These are phyloP conservation scores for Exophiala lecanii-corni DNA, from an alignment of 2,329 filamentous ascomycete species.

Conservation along the genomic window DNA sequence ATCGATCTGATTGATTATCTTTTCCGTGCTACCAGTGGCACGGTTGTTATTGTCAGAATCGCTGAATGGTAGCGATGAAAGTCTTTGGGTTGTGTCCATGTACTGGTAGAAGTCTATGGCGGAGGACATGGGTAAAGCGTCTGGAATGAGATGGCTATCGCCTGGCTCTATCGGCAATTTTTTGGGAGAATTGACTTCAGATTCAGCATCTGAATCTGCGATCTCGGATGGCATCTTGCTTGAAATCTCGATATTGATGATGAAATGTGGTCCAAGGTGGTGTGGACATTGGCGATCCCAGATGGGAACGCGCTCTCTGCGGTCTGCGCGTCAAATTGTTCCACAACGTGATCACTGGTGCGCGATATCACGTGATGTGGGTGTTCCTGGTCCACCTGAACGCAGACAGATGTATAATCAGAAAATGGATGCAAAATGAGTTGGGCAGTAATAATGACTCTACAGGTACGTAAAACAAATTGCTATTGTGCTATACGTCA, in stretches of 20 bases:
- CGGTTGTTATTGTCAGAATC: not conserved
- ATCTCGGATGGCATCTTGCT: constrained; percentile 24
- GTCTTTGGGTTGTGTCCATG: constrained; percentile 10
- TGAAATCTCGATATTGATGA: no score
- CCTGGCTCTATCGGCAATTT: constrained; percentile 1
- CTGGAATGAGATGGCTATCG: not conserved
- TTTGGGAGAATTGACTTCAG: constrained; percentile 16
- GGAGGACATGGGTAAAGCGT: constrained; percentile 9
- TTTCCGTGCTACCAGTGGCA: constrained; percentile 2
- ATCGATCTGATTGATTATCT: not conserved
- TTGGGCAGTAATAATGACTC: no score
- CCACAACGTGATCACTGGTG: not conserved
- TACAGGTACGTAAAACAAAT: no score
- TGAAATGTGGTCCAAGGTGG: no score
- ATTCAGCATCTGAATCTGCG: constrained; percentile 26
- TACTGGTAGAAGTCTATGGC: constrained; percentile 21
- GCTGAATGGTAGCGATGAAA: not conserved
- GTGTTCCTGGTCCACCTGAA: no score
- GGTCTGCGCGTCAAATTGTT: no score
- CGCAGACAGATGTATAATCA: no score
- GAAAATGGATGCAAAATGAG: no score
- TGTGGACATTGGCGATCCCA: no score
- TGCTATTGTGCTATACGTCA: no score
- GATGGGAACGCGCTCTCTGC: not conserved
- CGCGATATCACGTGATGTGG: not conserved